Base-by-base conservation (phyloP, 108 stramenopile species). In the Schizochytrium sp. region DNA sequence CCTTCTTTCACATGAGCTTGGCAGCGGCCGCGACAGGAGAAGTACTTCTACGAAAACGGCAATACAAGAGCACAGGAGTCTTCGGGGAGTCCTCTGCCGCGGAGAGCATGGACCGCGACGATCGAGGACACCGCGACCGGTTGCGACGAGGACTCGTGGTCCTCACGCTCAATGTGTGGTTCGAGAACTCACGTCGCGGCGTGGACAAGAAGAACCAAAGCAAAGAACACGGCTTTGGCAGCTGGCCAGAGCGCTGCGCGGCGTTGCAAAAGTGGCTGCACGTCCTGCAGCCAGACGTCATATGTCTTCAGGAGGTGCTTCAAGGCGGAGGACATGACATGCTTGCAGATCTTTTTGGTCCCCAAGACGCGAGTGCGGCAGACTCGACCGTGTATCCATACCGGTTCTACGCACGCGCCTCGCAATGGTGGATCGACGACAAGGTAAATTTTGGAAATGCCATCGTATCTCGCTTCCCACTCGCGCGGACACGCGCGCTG, bases 261-360 rank as follows among this genome's bases (percentile, higher is more conserved):
- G 45, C 76, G 28, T 28, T 83, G 48, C 6, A 53, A 34, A 21
- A 21, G 76, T 83, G 76, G 76, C 48, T 83, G 14, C 16, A 12
- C 23, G n/a, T 83, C 19, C 76, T 83, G 6, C 48, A 83, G 28
- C 76, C 76, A 6, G 76, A 83, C 3, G 51, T 83, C 1, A 53
- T 83, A 28, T 83, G 76, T 23, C 6, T 83, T 1, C 76, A 83
- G 5, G 76, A 83, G 51, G 76, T 83, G 51, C 76, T 83, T 23
- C 76, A 34, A 45, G 76, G 76, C 76, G 51, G 28, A 6, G 76
- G 76, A 8, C 51, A 34, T 6, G 76, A 83, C 51, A 83, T 83
- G 76, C 76, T 83, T 45, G 23, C 48, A 43, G 76, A 83, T 83
- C 44, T 83, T 12, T 83, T 83, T 53, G 76, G 76, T 23, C 76